Evolutionary conservation across 2,329 filamentous ascomycete genomes (phyloP), one percentile per base, ranked within the genome.

Genomic region (Aspergillus sp.): DNA sequence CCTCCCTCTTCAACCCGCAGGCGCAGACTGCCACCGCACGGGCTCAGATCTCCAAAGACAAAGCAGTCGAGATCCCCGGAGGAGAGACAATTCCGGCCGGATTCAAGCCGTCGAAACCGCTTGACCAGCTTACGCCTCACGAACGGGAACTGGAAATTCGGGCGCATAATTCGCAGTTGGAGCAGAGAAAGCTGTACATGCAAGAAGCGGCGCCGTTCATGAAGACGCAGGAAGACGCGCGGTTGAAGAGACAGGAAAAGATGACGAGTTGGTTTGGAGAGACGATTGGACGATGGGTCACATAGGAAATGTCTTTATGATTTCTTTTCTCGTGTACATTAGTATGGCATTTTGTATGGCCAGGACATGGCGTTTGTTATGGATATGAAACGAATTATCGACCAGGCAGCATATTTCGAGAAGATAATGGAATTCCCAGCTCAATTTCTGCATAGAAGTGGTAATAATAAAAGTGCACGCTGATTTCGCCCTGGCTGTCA

Each of bases 121-220:
- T 73, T 43, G 60, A 69, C 9, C 60, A 72, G 23, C 61, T 74
- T 47, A 70, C 68, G 3, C 72, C 72, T 3, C 72, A 75, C 48
- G 71, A 75, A 50, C 64, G 71, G 42, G 72, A 75, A 47, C 49
- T 75, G 49, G 71, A 72, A 46, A 66, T 73, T 23, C 63, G 65
- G 44, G 59, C 65, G 10, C 60, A 69, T 45, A 63, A 68, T 48
- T 63, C 69, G 38, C 59, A 68, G 30, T 41, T 68, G 30, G 65
- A 67, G 23, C 66, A 70, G 43, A 60, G 65, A 30, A 67, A 64
- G 45, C 22, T 60, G 22, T 71, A 70, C 51, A 55, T 58, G 32
- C 53, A 70, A 44, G 64, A 68, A 53, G 66, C 67, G 12, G 56
- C 52, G 20, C 61, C 63, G 4, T 64, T 66, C 49, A 59, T 72